These are phyloP conservation scores for Parascedosporium putredinis DNA, from an alignment of 2,329 filamentous ascomycete species.

Conservation along the genomic window DNA sequence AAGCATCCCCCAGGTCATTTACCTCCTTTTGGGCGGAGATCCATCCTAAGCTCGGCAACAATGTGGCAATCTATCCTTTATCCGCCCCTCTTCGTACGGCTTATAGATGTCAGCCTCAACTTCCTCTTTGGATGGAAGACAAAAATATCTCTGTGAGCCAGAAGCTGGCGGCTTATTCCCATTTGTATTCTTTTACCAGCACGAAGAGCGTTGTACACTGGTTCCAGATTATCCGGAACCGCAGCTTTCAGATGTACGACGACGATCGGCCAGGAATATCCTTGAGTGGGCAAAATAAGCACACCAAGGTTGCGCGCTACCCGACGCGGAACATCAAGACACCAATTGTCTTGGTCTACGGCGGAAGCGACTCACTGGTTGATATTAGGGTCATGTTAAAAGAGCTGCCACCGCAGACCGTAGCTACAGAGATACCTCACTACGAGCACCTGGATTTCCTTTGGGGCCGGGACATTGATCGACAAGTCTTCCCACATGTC, in stretches of 20 bases:
- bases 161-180: constrained; percentile 90
- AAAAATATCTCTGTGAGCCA: constrained; percentile 76
- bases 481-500: constrained; percentile 80
- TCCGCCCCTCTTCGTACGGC: constrained; percentile 79
- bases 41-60: constrained; percentile 82
- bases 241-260: constrained; percentile 96
- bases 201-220: constrained; percentile 97
- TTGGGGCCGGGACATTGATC: constrained; percentile 79
- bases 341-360: constrained; percentile 86
- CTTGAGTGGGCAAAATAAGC: constrained; percentile 62
- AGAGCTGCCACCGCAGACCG: constrained; percentile 74
- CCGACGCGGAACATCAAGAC: constrained; percentile 96
- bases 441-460: constrained; percentile 97
- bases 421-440: constrained; percentile 77
- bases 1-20: constrained; percentile 89
- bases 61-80: constrained; percentile 98
- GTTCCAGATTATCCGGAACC: constrained; percentile 98
- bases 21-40: constrained; percentile 86
- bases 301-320: constrained; percentile 93
- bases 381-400: constrained; percentile 89
- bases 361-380: constrained; percentile 85
- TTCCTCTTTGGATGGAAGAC: constrained; percentile 89
- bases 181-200: constrained; percentile 92
- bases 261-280: constrained; percentile 77
- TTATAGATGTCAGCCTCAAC: constrained; percentile 70